phyloP scores from a whole-genome alignment of 2,329 filamentous ascomycete genomes.

The Diaporthe sp. region DNA sequence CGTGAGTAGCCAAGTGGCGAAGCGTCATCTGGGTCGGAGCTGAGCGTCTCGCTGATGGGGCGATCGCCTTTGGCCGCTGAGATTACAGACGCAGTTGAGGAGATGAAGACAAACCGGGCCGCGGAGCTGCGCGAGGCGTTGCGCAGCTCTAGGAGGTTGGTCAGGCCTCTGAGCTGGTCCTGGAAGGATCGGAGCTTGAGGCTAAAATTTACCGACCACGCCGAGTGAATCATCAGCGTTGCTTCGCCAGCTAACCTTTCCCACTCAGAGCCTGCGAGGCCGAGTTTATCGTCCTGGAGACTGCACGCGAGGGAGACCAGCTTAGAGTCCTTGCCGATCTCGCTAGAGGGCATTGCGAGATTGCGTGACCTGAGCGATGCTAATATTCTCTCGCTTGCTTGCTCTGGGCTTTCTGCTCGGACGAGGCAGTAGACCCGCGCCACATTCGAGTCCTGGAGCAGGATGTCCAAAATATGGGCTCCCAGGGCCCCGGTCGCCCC shows the following conservation, averaged over 20 bases:
- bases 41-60: constrained; percentile 57
- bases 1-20: constrained; percentile 67
- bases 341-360: constrained; percentile 41
- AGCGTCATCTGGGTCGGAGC: constrained; percentile 56
- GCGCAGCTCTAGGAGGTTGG: constrained; percentile 54
- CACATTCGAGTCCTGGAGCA: constrained; percentile 55
- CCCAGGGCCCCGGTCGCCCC: constrained; percentile 56
- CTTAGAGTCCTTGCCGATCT: constrained; percentile 49
- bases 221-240: constrained; percentile 64
- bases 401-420: constrained; percentile 58
- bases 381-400: constrained; percentile 59
- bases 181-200: constrained; percentile 63
- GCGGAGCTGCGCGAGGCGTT: constrained; percentile 31
- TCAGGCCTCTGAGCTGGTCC: constrained; percentile 58
- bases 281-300: constrained; percentile 62
- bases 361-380: constrained; percentile 39
- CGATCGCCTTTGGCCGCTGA: constrained; percentile 12
- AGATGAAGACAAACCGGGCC: constrained; percentile 46
- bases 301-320: constrained; percentile 62
- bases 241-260: constrained; percentile 55
- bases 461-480: constrained; percentile 61
- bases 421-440: constrained; percentile 69
- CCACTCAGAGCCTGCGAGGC: constrained; percentile 59
- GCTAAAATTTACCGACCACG: constrained; percentile 70
- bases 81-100: constrained; percentile 45